These are phyloP conservation scores for Cicer arietinum DNA, from an alignment of 306 rosid species.

Conservation along the genomic window DNA sequence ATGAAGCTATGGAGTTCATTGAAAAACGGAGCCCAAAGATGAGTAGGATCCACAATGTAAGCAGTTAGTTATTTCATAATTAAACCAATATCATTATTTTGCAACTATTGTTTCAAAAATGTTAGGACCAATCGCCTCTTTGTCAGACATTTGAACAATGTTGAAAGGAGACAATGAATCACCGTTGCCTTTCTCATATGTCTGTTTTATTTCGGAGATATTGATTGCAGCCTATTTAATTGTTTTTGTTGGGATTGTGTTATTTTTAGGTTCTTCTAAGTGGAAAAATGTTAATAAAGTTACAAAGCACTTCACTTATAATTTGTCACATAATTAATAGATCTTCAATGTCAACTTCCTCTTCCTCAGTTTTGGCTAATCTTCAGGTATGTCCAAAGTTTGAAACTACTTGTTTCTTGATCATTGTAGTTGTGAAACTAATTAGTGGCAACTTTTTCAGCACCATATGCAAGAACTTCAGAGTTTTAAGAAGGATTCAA, in stretches of 20 bases:
- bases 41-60: conserved; percentile 77
- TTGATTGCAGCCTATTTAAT: conserved; percentile 29
- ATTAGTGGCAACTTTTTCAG: conserved; percentile 57
- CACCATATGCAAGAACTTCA: conserved; percentile 69
- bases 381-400: conserved; percentile 68
- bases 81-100: conserved; percentile 14
- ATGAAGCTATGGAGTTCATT: conserved; percentile 77
- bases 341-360: conserved; percentile 58
- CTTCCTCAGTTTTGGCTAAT: conserved; percentile 56
- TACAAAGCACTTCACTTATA: conserved; percentile 58
- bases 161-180: conserved; percentile 33
- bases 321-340: conserved; percentile 61
- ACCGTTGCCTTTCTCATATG: background rate
- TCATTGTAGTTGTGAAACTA: conserved; percentile 41
- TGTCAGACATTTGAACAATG: conserved; percentile 25
- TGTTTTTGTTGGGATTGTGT: conserved; percentile 37
- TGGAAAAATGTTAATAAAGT: conserved; percentile 68
- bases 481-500: conserved; percentile 66
- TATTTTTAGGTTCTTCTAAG: conserved; percentile 69
- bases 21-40: conserved; percentile 76
- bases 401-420: conserved; percentile 38
- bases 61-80: conserved; percentile 40
- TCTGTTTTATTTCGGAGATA: conserved; percentile 29
- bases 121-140: conserved; percentile 36
- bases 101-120: conserved; percentile 15